phyloP scores from a whole-genome alignment of 805 yeast species.

The Scheffersomyces stipitis region DNA sequence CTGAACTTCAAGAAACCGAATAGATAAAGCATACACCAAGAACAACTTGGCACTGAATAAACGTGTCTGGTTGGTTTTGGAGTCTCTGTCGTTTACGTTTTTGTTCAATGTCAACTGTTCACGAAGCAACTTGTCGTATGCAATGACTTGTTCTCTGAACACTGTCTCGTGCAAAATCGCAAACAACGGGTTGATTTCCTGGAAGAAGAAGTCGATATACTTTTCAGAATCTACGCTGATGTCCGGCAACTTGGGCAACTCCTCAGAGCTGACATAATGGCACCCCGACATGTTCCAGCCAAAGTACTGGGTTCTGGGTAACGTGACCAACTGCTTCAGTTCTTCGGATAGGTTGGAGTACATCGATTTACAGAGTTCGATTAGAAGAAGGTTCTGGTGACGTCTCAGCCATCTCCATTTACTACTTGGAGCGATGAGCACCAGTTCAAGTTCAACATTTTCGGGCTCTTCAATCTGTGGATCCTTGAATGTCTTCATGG shows the following conservation, averaged over 20 bases:
- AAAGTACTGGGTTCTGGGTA: conserved; percentile 60
- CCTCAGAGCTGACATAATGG: conserved; percentile 41
- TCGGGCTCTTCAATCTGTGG: conserved; percentile 19
- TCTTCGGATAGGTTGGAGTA: conserved; percentile 32
- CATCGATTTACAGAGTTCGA: conserved; percentile 36
- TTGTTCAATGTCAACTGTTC: conserved; percentile 9
- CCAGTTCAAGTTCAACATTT: conserved; percentile 11
- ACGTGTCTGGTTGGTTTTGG: conserved; percentile 36
- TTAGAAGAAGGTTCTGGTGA: conserved; percentile 43
- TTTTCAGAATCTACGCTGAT: conserved; percentile 12
- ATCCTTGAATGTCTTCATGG: conserved; percentile 10
- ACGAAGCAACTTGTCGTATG: conserved; percentile 14
- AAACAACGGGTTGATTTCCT: conserved; percentile 52
- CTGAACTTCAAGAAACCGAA: conserved; percentile 50
- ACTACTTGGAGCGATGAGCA: conserved; percentile 27
- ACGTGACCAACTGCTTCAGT: conserved; percentile 29
- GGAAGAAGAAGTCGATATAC: conserved; percentile 43
- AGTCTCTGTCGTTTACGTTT: conserved; percentile 15
- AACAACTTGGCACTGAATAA: conserved; percentile 53
- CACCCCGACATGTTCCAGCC: conserved; percentile 70
- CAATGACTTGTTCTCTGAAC: conserved; percentile 49
- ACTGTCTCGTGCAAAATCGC: conserved; percentile 54
- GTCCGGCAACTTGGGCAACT: conserved; percentile 34
- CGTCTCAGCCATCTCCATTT: conserved; percentile 51
- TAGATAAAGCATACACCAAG: conserved; percentile 48